Base-by-base conservation (phyloP, 1,139 yeast species). In the Candida tetrigidarum region DNA sequence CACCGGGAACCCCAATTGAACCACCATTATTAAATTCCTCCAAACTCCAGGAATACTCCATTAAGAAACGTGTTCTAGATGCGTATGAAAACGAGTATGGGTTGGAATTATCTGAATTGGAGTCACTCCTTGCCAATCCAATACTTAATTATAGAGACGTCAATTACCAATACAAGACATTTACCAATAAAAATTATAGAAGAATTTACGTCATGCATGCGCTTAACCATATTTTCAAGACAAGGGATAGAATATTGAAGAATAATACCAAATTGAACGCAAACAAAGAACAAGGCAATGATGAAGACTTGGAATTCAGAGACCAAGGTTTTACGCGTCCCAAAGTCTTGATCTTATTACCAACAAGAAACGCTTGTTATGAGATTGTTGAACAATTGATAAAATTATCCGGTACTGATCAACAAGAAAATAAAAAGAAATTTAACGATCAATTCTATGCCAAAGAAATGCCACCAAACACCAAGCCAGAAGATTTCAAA, bases 241-340 rank as follows among this genome's bases (percentile, higher is more conserved):
- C 98, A 0, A 78, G 97, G 60, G 97, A 91, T 62, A 71, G 84
- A 23, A 79, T 92, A 18, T 58, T 92, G 53, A 87, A 86, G 60
- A 86, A 93, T 64, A 88, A 85, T 52, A 77, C 78, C 37, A 83
- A 80, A 55, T 64, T 85, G 41, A 69, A 73, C 22, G 59, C 66
- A 11, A 71, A 71, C 39, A 65, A 68, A 45, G 85, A 74, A 55
- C 71, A 62, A 62, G 60, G 67, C n/a, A 34, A 34, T 14, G 37
- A 22, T 14, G 71, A 68, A 10, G 83, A 76, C 47, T 66, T 66
- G 4, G 97, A 90, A 56, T 74, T 78, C 49, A 71, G 96, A 48
- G 99, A 93, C 62, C 99, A 93, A 64, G 98, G 99, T 12, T 95
- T 91, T 60, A 92, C 97, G 0, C 77, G 98, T 50, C 96, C 99